These are phyloP conservation scores for Poronia punctata DNA, from an alignment of 495 filamentous ascomycete genomes.

Conservation along the genomic window DNA sequence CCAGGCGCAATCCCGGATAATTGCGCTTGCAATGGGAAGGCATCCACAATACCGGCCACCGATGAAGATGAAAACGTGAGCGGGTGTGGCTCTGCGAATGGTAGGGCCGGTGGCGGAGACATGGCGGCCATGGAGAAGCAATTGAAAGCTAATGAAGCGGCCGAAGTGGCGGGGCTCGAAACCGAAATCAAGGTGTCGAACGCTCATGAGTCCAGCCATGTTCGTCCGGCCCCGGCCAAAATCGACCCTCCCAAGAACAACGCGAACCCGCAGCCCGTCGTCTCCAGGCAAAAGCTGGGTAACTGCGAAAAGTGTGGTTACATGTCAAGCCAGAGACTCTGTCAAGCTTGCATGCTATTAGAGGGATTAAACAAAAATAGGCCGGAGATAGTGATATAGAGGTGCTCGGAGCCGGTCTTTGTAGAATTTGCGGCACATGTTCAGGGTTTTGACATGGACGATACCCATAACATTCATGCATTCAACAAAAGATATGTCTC, in stretches of 20 bases:
- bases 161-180: constrained; percentile 50
- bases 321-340: constrained; percentile 89
- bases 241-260: constrained; percentile 19
- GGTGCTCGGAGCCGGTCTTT: constrained; percentile 4
- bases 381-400: constrained; percentile 64
- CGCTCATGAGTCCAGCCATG: constrained; percentile 13
- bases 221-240: constrained; percentile 14
- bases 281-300: constrained; percentile 61
- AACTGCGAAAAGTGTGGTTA: constrained; percentile 87
- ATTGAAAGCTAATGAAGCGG: constrained; percentile 60
- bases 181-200: constrained; percentile 56
- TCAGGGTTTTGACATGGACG: too few relatives aligned
- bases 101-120: constrained; percentile 64
- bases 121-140: constrained; percentile 91
- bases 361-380: constrained; percentile 89
- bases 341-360: constrained; percentile 86
- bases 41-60: constrained; percentile 17
- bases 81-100: constrained; percentile 71
- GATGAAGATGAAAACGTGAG: constrained; percentile 56
- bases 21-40: constrained; percentile 31
- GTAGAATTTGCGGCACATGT: too few relatives aligned
- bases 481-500: constrained; percentile 7
- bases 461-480: constrained; percentile 17
- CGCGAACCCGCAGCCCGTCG: constrained; percentile 14
- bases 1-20: constrained; percentile 45